Evolutionary conservation across 2,329 filamentous ascomycete genomes (phyloP).

Genomic region (Colletotrichum sp.): DNA sequence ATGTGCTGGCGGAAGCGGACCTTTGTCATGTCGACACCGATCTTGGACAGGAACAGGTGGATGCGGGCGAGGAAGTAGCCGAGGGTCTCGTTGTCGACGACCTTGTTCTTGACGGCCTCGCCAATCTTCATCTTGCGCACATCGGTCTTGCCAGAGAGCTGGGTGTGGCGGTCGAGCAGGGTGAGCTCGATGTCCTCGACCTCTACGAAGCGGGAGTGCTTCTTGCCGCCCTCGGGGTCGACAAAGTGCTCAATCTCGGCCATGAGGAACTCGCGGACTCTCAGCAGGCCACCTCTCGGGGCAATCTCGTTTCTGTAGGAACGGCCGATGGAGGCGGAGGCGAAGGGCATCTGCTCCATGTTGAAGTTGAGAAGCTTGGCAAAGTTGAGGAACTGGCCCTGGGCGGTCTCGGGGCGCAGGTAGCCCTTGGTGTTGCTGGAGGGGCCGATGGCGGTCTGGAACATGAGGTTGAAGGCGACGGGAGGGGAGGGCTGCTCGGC

Average conservation of each 20-base stretch:
- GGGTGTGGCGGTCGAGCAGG: slow-evolving; percentile 83
- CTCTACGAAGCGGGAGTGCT: slow-evolving; percentile 86
- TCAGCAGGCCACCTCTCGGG: slow-evolving; percentile 85
- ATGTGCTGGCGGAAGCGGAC: slow-evolving; percentile 98
- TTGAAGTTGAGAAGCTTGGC: slow-evolving; percentile 96
- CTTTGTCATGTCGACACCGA: slow-evolving; percentile 87
- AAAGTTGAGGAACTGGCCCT: slow-evolving; percentile 98
- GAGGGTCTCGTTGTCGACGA: slow-evolving; percentile 96
- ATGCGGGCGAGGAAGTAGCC: slow-evolving; percentile 98
- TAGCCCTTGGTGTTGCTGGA: slow-evolving; percentile 87
- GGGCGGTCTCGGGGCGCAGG: slow-evolving; percentile 91
- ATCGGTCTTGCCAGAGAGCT: slow-evolving; percentile 84
- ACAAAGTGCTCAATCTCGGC: slow-evolving; percentile 99
- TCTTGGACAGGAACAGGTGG: slow-evolving; percentile 84
- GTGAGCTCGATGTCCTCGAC: slow-evolving; percentile 84
- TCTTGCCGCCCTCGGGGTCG: slow-evolving; percentile 93
- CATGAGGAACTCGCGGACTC: slow-evolving; percentile 98
- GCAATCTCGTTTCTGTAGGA: slow-evolving; percentile 99
- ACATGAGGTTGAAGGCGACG: slow-evolving; percentile 98
- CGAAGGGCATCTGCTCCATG: slow-evolving; percentile 93
- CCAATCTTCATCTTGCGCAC: slow-evolving; percentile 79
- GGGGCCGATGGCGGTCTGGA: slow-evolving; percentile 92
- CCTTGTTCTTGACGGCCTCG: slow-evolving; percentile 79
- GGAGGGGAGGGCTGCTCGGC: slow-evolving; percentile 79
- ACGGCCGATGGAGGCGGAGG: slow-evolving; percentile 95